phyloP scores from a whole-genome alignment of 2,329 filamentous ascomycete genomes.

The Capronia americana region DNA sequence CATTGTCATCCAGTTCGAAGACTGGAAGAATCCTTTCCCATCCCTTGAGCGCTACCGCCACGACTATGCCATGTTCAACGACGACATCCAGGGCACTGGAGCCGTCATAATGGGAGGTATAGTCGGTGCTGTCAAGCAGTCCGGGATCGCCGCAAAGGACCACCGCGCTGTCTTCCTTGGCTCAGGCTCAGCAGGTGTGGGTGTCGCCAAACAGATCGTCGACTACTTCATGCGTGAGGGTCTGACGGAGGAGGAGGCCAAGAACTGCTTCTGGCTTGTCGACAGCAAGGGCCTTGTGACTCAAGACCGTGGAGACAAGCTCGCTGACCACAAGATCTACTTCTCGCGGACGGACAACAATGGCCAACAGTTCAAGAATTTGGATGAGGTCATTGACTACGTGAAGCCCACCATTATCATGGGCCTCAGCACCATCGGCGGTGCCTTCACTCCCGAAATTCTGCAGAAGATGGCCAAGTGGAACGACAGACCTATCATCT shows the following conservation, averaged over 20 bases:
- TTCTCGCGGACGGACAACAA: constrained; percentile 70
- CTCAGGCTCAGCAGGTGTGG: constrained; percentile 92
- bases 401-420: constrained; percentile 94
- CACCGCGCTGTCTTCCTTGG: constrained; percentile 96
- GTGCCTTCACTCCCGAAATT: constrained; percentile 88
- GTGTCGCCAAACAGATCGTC: constrained; percentile 96
- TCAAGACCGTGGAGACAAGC: constrained; percentile 86
- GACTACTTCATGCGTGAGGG: constrained; percentile 96
- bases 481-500: constrained; percentile 85
- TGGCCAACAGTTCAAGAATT: constrained; percentile 71
- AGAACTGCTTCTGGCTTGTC: constrained; percentile 94
- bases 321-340: constrained; percentile 84
- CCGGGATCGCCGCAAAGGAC: constrained; percentile 82
- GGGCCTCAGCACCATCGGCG: constrained; percentile 91
- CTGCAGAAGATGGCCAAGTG: constrained; percentile 67
- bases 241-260: constrained; percentile 83
- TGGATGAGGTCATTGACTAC: constrained; percentile 91
- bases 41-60: constrained; percentile 89
- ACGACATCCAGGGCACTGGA: constrained; percentile 97
- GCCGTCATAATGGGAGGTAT: constrained; percentile 89
- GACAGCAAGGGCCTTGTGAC: constrained; percentile 97
- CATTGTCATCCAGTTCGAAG: constrained; percentile 90
- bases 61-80: constrained; percentile 95
- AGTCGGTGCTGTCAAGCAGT: constrained; percentile 79
- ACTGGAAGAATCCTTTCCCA: constrained; percentile 97